Percentiles rank a stretch among this genome's conserved stretches.
Conservation (phyloP, 352 stramenopile genomes). For the Pythium pectinolyticum region DNA sequence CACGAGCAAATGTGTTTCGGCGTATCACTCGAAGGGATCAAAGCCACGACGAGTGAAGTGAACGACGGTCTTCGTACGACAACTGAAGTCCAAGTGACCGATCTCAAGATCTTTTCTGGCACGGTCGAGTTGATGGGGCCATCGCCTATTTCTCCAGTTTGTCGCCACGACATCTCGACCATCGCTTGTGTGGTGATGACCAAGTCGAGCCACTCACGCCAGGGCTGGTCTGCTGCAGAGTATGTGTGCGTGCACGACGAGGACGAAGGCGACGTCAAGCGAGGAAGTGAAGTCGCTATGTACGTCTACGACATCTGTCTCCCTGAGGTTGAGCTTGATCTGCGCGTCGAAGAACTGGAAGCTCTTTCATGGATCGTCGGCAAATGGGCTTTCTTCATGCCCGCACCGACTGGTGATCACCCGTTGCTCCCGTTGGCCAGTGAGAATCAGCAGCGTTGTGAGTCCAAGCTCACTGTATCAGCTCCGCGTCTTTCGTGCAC, state of each 20-base stretch:
- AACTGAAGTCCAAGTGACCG: constrained; percentile 17
- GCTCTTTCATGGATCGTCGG: constrained; percentile 61
- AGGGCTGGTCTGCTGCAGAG: constrained; percentile 12
- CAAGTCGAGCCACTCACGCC: constrained; percentile 20
- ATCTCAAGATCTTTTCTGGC: constrained; percentile 15
- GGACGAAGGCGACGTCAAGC: constrained; percentile 27
- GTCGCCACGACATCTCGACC: constrained; percentile 4
- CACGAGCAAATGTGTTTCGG: constrained; percentile 67
- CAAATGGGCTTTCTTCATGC: constrained; percentile 81
- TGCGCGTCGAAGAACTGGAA: constrained; percentile 61
- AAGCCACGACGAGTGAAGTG: constrained; percentile 6
- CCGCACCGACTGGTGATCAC: constrained; percentile 25
- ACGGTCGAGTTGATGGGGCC: constrained; percentile 8
- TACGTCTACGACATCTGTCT: constrained; percentile 64
- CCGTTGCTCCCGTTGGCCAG: not conserved
- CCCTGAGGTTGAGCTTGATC: constrained; percentile 47
- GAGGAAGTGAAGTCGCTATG: constrained; percentile 66
- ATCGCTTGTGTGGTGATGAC: constrained; percentile 3
- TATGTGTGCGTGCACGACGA: constrained; percentile 24
- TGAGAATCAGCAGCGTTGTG: not conserved
- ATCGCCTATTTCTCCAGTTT: not conserved
- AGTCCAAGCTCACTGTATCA: constrained; percentile 9
- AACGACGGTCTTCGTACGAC: constrained; percentile 2
- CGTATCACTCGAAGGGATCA: constrained; percentile 39
- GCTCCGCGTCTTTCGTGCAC: constrained; percentile 14